A percentile compares a stretch with the other conserved stretches of the same genome.
These are phyloP conservation scores for Psophocarpus tetragonolobus DNA, from an alignment of 306 rosid species.

Conservation along the genomic window DNA sequence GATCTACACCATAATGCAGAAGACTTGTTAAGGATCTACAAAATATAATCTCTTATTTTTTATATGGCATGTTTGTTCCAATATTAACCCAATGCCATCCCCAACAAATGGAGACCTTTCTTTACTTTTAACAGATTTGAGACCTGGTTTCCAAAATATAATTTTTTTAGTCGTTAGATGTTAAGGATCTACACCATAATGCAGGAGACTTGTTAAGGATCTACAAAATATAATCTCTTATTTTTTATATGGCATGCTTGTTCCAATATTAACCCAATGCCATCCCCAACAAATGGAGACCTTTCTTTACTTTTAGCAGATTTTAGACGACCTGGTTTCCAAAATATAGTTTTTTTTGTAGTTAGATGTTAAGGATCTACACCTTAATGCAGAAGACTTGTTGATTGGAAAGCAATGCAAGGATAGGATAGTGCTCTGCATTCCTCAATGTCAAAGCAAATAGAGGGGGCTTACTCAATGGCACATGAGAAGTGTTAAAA, in stretches of 20 bases:
- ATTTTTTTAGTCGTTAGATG: too few relatives aligned
- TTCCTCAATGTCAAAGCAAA: neutral
- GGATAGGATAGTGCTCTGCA: neutral
- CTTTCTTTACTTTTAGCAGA: neutral
- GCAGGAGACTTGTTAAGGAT: too few relatives aligned
- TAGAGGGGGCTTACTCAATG: neutral
- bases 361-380: neutral
- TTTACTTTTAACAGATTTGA: too few relatives aligned
- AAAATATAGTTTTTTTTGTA: neutral
- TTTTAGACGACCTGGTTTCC: neutral
- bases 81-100: too few relatives aligned
- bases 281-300: neutral
- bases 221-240: neutral
- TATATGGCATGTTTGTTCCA: too few relatives aligned
- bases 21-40: too few relatives aligned
- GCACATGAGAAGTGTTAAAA: too few relatives aligned
- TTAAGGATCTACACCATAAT: too few relatives aligned
- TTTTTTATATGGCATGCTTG: slow-evolving; percentile 5
- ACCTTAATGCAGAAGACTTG: neutral
- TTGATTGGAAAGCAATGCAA: neutral
- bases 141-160: too few relatives aligned
- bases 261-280: slow-evolving; percentile 2
- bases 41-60: too few relatives aligned
- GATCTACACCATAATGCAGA: too few relatives aligned
- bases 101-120: too few relatives aligned